Conservation (phyloP, 2,329 filamentous ascomycete species). For the Diaporthe nobilis region DNA sequence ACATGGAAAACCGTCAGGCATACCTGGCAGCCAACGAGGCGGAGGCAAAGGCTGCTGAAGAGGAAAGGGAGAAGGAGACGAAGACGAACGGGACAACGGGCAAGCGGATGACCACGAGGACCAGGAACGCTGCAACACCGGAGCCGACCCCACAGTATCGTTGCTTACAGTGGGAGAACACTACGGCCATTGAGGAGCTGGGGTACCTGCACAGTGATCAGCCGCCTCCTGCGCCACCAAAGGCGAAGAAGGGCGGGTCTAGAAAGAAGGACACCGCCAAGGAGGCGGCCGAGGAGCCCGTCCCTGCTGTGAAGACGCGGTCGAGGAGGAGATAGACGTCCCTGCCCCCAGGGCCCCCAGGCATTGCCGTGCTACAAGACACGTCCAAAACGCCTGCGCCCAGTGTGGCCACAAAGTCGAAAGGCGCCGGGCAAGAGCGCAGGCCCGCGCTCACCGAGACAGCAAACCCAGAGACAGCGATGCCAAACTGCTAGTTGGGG, state of each 20-base stretch:
- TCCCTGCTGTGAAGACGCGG: conserved; percentile 39
- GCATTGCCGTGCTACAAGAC: neutral
- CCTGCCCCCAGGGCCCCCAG: neutral
- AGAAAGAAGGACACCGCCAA: conserved; percentile 61
- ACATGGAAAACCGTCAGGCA: conserved; percentile 84
- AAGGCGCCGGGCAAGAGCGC: neutral
- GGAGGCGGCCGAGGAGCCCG: conserved; percentile 34
- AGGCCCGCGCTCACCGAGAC: neutral
- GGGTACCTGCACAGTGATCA: conserved; percentile 71
- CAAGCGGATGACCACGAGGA: conserved; percentile 64
- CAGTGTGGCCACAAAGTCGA: neutral
- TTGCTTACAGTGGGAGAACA: conserved; percentile 70
- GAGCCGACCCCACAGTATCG: conserved; percentile 60
- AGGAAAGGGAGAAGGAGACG: conserved; percentile 55
- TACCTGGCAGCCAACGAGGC: conserved; percentile 73
- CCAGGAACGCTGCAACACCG: conserved; percentile 61
- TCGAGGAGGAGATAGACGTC: conserved; percentile 34
- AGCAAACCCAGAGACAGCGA: neutral
- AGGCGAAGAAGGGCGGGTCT: conserved; percentile 63
- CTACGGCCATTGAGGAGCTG: conserved; percentile 68
- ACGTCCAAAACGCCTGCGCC: too few relatives aligned
- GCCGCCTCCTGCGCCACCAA: conserved; percentile 63
- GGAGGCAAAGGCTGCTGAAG: conserved; percentile 50
- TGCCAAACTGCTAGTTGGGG: neutral
- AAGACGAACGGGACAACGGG: conserved; percentile 36